These are phyloP conservation scores for Fusarium nisikadoi DNA, from an alignment of 2,329 filamentous ascomycete genomes.

Conservation along the genomic window DNA sequence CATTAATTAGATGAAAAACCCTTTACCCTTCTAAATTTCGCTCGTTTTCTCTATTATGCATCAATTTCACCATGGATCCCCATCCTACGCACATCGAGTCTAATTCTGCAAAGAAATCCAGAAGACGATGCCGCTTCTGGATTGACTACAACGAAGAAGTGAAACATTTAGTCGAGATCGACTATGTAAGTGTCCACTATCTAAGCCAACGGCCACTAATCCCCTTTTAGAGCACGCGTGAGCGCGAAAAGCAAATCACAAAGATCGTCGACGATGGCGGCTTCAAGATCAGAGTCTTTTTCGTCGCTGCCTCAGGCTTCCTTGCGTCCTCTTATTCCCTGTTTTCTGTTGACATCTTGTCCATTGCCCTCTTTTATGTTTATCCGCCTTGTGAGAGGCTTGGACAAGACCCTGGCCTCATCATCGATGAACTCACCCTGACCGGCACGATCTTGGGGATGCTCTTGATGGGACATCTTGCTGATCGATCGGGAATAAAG, in stretches of 20 bases:
- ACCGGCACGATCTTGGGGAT: slow-evolving; percentile 24
- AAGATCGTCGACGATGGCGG: slow-evolving; percentile 26
- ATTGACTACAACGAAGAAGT: slow-evolving; percentile 13
- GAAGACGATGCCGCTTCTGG: slow-evolving; percentile 7
- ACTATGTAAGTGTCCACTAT: slow-evolving; percentile 8
- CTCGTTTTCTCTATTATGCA: not conserved
- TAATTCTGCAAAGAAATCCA: not conserved
- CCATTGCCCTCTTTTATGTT: slow-evolving; percentile 19
- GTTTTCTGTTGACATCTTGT: slow-evolving; percentile 14
- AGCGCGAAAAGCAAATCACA: slow-evolving; percentile 27
- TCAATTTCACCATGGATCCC: not conserved
- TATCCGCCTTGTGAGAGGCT: not conserved
- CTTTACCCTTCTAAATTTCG: not conserved
- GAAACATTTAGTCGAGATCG: slow-evolving; percentile 11
- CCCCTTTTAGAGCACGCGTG: slow-evolving; percentile 6
- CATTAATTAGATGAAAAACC: not conserved
- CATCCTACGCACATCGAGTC: not conserved
- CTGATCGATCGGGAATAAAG: slow-evolving; percentile 11
- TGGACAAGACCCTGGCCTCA: not conserved
- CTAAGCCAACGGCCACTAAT: not conserved
- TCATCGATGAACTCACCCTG: slow-evolving; percentile 23
- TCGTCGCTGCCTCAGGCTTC: slow-evolving; percentile 28
- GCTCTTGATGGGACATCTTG: slow-evolving; percentile 19
- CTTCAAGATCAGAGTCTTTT: slow-evolving; percentile 25
- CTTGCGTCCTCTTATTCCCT: slow-evolving; percentile 20